A percentile compares a stretch with the other conserved stretches of the same genome.
phyloP scores from a whole-genome alignment of 2,329 filamentous ascomycete species.

The Paraphoma chrysanthemicola region DNA sequence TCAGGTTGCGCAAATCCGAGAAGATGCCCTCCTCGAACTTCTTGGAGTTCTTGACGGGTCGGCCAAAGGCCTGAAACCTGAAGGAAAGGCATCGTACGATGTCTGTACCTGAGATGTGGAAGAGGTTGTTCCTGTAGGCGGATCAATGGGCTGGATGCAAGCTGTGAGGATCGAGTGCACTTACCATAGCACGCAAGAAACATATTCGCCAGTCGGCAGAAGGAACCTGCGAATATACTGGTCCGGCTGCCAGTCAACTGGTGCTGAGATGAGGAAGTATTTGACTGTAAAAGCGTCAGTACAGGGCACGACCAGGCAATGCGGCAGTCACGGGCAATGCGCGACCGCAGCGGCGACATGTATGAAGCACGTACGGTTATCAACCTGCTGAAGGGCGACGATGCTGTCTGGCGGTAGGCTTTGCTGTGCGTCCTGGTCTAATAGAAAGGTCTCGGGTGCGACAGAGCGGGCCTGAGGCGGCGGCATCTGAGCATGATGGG shows the following conservation, averaged over 20 bases:
- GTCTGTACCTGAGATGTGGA: conserved; percentile 98
- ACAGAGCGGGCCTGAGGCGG: conserved; percentile 72
- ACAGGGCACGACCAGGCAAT: conserved; percentile 5
- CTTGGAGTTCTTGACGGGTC: conserved; percentile 98
- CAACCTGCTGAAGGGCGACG: conserved; percentile 96
- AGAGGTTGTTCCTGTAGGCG: conserved; percentile 84
- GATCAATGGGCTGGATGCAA: conserved; percentile 27
- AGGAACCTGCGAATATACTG: conserved; percentile 97
- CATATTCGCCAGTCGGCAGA: conserved; percentile 96
- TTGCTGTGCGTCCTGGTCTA: conserved; percentile 96
- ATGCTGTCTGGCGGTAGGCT: conserved; percentile 95
- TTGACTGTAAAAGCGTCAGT: conserved; percentile 72
- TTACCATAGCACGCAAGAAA: conserved; percentile 94
- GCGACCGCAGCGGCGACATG: not conserved
- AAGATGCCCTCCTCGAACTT: conserved; percentile 99
- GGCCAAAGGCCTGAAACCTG: conserved; percentile 97
- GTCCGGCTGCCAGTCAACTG: conserved; percentile 95
- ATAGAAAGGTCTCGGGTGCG: conserved; percentile 98
- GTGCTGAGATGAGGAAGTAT: conserved; percentile 98
- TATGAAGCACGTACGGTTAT: conserved; percentile 76
- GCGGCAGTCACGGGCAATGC: conserved; percentile 15
- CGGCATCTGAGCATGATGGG: conserved; percentile 79
- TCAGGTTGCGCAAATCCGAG: conserved; percentile 96
- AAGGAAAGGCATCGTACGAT: conserved; percentile 98
- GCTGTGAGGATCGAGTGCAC: conserved; percentile 21